Percentiles rank a stretch among this genome's conserved stretches.
Conservation (phyloP, 495 filamentous ascomycete species). For the Thozetella sp. region DNA sequence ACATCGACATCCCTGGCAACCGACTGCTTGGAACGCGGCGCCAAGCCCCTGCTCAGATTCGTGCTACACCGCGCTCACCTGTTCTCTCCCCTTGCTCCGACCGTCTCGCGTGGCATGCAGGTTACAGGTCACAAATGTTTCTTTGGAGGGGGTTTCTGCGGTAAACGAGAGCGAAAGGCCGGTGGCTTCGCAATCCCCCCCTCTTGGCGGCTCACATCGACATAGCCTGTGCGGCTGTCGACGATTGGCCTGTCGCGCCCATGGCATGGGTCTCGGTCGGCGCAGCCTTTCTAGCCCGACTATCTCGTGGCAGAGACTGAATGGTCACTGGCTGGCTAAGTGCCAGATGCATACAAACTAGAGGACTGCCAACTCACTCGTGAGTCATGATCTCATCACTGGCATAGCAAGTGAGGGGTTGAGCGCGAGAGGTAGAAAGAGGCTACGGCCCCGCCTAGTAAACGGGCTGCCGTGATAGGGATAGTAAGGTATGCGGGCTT, state of each 20-base stretch:
- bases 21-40: not conserved
- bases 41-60: not conserved
- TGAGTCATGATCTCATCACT: constrained; percentile 4
- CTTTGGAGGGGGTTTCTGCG: too few relatives aligned
- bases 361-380: not conserved
- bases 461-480: not conserved
- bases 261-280: too few relatives aligned
- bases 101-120: not conserved
- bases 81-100: too few relatives aligned
- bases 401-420: not conserved
- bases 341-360: not conserved
- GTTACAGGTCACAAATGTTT: not conserved
- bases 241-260: too few relatives aligned
- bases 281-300: too few relatives aligned
- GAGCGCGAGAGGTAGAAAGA: too few relatives aligned
- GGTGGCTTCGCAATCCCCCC: too few relatives aligned
- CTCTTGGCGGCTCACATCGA: too few relatives aligned
- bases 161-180: too few relatives aligned
- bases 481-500: not conserved
- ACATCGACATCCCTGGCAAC: not conserved
- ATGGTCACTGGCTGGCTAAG: not conserved
- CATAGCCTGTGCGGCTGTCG: too few relatives aligned
- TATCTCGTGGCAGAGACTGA: not conserved
- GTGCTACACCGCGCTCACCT: too few relatives aligned
- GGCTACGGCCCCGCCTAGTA: not conserved